Base-by-base conservation (phyloP, 176 grass and related monocot genomes). In the Carex myosuroides region DNA sequence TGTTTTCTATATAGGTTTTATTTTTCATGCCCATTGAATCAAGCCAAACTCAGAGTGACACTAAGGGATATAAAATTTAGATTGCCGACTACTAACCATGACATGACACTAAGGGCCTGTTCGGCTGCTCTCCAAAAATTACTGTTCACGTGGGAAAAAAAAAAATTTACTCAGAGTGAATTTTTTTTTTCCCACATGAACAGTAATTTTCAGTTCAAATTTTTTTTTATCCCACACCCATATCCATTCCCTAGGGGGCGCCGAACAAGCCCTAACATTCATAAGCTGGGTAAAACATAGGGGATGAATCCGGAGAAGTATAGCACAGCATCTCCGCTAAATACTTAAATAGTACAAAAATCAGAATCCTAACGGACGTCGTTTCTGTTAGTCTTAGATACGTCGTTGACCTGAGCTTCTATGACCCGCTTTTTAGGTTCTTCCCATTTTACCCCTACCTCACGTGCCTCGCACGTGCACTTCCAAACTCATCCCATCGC, bases 311-410 rank as follows among this genome's bases (percentile, higher is more conserved):
- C 1, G 70, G 70, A 73, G 70, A 73, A 6, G 10, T 4, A 73
- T 73, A 73, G 3, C 17, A 73, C 2, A 13, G 64, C 13, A 33
- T 6, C 3, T 72, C n/a, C 35, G 24, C 4, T 50, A 29, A 52
- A 52, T 29, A 16, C 3, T 76, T 52, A 30, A 16, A 29, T 29
- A 32, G 12, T 76, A 29, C 46, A 53, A 16, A 56, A 56, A 3
- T 77, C 39, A 29, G 73, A 77, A 77, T 77, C 50, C 48, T 77
- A 55, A 6, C 22, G 12, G 72, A 76, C 72, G 72, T 13, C 72
- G 72, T 76, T 76, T 55, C 21, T 30, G 22, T 18, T 18, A 68
- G 32, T 50, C 46, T 30, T 56, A 44, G 67, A 70, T 70, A 17
- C 73, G 22, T 56, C 11, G 39, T 76, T 76, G 73, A 77, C 50